Evolutionary conservation across 148 eudicot genomes (phyloP).

Genomic region (Dysphania ambrosioides): DNA sequence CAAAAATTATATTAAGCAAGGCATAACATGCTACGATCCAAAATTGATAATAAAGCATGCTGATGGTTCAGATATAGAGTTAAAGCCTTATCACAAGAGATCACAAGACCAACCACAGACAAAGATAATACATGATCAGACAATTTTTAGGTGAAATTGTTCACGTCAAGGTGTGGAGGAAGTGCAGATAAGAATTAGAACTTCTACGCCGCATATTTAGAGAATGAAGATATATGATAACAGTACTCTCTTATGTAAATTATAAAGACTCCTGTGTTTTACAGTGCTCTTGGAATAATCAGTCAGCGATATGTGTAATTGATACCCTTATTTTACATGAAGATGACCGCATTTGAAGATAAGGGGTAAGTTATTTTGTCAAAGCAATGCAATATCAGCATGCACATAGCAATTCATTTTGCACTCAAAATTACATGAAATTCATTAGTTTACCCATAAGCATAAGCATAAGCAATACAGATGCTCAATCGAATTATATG

Average conservation of each 20-base stretch:
- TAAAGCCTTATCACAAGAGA: background rate
- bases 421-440: too few relatives aligned
- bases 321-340: too few relatives aligned
- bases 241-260: background rate
- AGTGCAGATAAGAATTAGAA: background rate
- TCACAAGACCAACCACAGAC: background rate
- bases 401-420: too few relatives aligned
- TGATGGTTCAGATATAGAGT: background rate
- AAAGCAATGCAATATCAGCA: too few relatives aligned
- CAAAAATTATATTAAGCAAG: background rate
- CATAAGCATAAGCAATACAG: too few relatives aligned
- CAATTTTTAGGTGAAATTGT: too few relatives aligned
- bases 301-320: background rate
- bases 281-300: background rate
- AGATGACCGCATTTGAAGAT: too few relatives aligned
- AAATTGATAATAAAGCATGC: background rate
- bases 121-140: background rate
- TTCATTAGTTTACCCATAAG: too few relatives aligned
- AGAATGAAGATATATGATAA: background rate
- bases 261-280: background rate
- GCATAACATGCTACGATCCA: background rate
- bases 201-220: background rate
- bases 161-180: background rate
- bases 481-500: too few relatives aligned
- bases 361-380: too few relatives aligned